Evolutionary conservation across 129 eudicot genomes (phyloP).

Genomic region (Artemisia tridentata): DNA sequence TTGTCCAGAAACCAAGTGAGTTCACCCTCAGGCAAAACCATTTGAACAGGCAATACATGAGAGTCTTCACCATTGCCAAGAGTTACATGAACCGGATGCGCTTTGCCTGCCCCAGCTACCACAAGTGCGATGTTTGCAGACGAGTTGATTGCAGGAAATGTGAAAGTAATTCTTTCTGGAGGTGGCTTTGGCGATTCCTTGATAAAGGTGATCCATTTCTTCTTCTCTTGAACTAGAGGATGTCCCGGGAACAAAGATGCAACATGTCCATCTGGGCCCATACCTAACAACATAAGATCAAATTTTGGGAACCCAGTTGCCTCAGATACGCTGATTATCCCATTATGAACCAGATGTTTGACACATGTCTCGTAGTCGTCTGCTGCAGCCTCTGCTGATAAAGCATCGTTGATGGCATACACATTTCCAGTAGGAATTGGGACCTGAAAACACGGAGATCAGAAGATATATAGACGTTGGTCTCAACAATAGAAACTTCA

Average conservation of each 20-base stretch:
- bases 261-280: constrained; percentile 75
- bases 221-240: constrained; percentile 39
- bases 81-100: not conserved
- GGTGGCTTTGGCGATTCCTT: constrained; percentile 65
- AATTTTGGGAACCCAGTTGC: constrained; percentile 63
- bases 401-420: constrained; percentile 54
- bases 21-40: constrained; percentile 7
- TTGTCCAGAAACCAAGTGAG: constrained; percentile 6
- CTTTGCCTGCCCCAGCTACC: constrained; percentile 53
- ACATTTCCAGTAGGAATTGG: constrained; percentile 62
- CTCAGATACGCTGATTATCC: constrained; percentile 56
- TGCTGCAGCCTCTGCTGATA: constrained; percentile 68
- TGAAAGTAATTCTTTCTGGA: constrained; percentile 67
- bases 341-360: constrained; percentile 62
- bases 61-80: no score
- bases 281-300: constrained; percentile 58
- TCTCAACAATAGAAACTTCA: no score
- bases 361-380: constrained; percentile 61
- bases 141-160: constrained; percentile 64
- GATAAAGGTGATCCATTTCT: constrained; percentile 58
- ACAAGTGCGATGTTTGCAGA: constrained; percentile 62
- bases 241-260: constrained; percentile 68
- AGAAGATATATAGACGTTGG: no score
- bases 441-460: constrained; percentile 41
- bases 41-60: not conserved